Conservation (phyloP, 2,329 filamentous ascomycete species). For the Alternaria gansuensis region DNA sequence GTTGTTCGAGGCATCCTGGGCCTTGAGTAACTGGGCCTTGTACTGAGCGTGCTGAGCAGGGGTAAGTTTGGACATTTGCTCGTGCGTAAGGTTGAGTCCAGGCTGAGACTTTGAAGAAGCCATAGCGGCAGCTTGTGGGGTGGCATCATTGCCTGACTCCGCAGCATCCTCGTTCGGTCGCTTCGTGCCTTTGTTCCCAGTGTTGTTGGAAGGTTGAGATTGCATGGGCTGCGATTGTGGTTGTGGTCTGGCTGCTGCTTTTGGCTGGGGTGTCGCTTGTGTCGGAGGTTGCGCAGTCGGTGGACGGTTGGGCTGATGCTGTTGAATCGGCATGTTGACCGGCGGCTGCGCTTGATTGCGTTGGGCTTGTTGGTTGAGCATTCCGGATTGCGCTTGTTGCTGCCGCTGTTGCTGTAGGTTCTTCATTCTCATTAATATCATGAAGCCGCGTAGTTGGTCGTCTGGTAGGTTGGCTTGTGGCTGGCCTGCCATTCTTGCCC, state of each 20-base stretch:
- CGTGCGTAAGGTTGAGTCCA: slow-evolving; percentile 42
- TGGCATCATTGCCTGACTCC: slow-evolving; percentile 48
- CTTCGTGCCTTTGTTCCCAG: slow-evolving; percentile 45
- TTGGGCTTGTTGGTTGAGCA: slow-evolving; percentile 23
- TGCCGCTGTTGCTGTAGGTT: slow-evolving; percentile 39
- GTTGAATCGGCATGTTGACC: slow-evolving; percentile 18
- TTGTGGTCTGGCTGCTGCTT: slow-evolving; percentile 30
- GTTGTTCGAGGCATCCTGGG: slow-evolving; percentile 46
- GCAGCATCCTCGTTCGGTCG: slow-evolving; percentile 55
- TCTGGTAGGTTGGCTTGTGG: slow-evolving; percentile 42
- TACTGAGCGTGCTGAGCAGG: slow-evolving; percentile 46
- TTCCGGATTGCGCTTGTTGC: slow-evolving; percentile 21
- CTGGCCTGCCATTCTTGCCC: slow-evolving; percentile 42
- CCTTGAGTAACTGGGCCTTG: slow-evolving; percentile 46
- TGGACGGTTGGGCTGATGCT: slow-evolving; percentile 38
- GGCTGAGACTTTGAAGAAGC: slow-evolving; percentile 46
- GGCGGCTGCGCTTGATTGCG: slow-evolving; percentile 21
- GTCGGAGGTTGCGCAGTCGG: slow-evolving; percentile 34
- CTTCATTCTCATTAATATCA: slow-evolving; percentile 38
- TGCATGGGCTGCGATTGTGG: slow-evolving; percentile 36
- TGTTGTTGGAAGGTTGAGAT: slow-evolving; percentile 26
- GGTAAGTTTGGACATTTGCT: slow-evolving; percentile 48
- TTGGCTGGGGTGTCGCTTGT: slow-evolving; percentile 37
- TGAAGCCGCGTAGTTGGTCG: slow-evolving; percentile 40
- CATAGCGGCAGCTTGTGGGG: slow-evolving; percentile 51